phyloP scores from a whole-genome alignment of 1,284 basidiomycete genomes.

The Heterobasidion annosum region DNA sequence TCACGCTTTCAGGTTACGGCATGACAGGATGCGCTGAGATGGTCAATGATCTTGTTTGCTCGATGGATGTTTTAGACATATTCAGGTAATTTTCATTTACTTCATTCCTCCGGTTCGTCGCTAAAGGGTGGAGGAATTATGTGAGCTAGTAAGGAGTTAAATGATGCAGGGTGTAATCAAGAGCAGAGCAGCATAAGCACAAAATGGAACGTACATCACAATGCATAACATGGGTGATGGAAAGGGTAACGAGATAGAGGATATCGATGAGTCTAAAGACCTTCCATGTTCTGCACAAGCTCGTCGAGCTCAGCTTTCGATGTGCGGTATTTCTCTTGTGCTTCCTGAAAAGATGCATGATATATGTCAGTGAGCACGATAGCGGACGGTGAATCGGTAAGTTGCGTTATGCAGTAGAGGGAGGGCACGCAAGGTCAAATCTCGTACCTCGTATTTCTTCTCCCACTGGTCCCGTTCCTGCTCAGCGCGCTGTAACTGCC shows the following conservation, averaged over 20 bases:
- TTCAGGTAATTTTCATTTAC: no score
- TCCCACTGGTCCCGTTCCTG: conserved; percentile 93
- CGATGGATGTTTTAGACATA: no score
- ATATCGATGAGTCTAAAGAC: conserved; percentile 39
- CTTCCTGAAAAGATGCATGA: conserved; percentile 43
- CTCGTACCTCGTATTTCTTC: conserved; percentile 85
- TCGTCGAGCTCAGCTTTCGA: conserved; percentile 87
- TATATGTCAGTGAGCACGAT: background rate
- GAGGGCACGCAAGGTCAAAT: conserved; percentile 1
- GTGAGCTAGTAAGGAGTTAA: no score
- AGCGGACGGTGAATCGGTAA: conserved; percentile 2
- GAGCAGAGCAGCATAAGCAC: no score
- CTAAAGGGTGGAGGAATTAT: no score
- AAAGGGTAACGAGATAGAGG: background rate
- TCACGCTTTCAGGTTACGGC: background rate
- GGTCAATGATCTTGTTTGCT: no score
- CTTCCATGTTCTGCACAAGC: conserved; percentile 76
- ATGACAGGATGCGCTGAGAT: background rate
- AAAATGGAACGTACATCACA: no score
- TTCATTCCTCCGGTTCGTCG: no score
- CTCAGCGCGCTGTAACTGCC: conserved; percentile 82
- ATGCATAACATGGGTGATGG: no score
- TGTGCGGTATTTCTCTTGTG: conserved; percentile 62
- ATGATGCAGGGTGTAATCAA: no score
- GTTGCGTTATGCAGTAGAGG: conserved; percentile 1